Evolutionary conservation across 345 rosid genomes (phyloP).

Genomic region (Ceriops tagal): DNA sequence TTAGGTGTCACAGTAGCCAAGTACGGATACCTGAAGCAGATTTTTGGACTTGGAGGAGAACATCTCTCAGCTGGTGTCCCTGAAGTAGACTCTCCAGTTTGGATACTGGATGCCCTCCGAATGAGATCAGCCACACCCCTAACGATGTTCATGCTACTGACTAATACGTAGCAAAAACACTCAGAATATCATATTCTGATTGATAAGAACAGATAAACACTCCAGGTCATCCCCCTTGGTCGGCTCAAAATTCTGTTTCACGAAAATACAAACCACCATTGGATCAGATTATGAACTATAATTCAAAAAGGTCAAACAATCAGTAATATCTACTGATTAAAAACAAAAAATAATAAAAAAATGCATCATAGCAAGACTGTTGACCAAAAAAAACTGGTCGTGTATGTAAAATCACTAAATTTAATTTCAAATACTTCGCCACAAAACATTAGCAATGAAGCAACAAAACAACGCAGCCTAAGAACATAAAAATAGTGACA

Average conservation of each 20-base stretch:
- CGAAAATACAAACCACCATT: constrained; percentile 11
- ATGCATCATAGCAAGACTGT: too few relatives aligned
- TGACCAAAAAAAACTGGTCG: too few relatives aligned
- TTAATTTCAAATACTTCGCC: not conserved
- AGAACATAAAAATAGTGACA: too few relatives aligned
- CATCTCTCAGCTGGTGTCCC: constrained; percentile 42
- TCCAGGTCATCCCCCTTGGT: constrained; percentile 22
- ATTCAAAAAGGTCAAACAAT: not conserved
- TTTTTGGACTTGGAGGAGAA: constrained; percentile 48
- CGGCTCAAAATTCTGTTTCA: constrained; percentile 15
- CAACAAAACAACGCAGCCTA: not conserved
- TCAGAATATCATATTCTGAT: constrained; percentile 17
- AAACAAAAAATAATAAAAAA: too few relatives aligned
- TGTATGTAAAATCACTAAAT: too few relatives aligned
- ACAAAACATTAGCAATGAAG: not conserved
- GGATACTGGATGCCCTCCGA: constrained; percentile 52
- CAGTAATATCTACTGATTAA: too few relatives aligned
- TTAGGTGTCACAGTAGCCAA: not conserved
- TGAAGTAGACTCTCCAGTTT: constrained; percentile 40
- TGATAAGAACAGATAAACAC: constrained; percentile 9
- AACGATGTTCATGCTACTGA: constrained; percentile 58
- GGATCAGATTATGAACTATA: constrained; percentile 13
- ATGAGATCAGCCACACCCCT: constrained; percentile 79
- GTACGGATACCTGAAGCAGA: constrained; percentile 49
- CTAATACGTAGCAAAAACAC: constrained; percentile 14